Conservation (phyloP, 2,329 filamentous ascomycete species). For the Trichoderma breve region DNA sequence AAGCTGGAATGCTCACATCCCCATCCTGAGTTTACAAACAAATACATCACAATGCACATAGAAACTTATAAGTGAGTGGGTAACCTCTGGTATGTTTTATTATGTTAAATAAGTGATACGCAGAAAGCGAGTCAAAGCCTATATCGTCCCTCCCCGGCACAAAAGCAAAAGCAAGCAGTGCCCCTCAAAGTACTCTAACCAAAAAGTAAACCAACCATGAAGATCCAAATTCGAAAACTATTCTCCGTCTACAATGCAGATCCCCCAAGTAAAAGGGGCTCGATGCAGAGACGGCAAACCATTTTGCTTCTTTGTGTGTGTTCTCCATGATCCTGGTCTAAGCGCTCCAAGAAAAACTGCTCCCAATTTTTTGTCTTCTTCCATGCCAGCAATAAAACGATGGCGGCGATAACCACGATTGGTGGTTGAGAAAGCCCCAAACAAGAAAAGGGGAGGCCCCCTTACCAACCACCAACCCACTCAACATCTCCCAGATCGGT, state of each 20-base stretch:
- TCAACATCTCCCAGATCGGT: constrained; percentile 76
- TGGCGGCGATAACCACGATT: constrained; percentile 59
- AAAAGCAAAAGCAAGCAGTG: constrained; percentile 17
- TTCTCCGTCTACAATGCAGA: constrained; percentile 13
- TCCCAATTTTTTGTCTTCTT: neutral
- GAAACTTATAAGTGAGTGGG: constrained; percentile 48
- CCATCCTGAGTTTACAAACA: neutral
- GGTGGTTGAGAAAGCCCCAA: constrained; percentile 41
- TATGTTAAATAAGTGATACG: constrained; percentile 54
- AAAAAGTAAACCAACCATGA: neutral
- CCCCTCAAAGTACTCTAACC: neutral
- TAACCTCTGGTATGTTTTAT: constrained; percentile 64
- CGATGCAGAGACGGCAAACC: constrained; percentile 13
- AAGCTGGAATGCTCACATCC: neutral
- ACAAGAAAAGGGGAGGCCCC: constrained; percentile 32
- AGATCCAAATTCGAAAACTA: no score
- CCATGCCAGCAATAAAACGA: constrained; percentile 12
- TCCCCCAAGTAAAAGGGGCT: neutral
- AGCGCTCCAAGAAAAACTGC: neutral
- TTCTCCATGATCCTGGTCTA: neutral
- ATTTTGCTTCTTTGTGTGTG: neutral
- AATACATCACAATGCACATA: neutral
- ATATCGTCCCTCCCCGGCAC: constrained; percentile 30
- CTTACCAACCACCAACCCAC: constrained; percentile 90
- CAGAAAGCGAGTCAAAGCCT: constrained; percentile 62